phyloP scores from a whole-genome alignment of 352 stramenopile genomes.

The Peronospora belbahrii region DNA sequence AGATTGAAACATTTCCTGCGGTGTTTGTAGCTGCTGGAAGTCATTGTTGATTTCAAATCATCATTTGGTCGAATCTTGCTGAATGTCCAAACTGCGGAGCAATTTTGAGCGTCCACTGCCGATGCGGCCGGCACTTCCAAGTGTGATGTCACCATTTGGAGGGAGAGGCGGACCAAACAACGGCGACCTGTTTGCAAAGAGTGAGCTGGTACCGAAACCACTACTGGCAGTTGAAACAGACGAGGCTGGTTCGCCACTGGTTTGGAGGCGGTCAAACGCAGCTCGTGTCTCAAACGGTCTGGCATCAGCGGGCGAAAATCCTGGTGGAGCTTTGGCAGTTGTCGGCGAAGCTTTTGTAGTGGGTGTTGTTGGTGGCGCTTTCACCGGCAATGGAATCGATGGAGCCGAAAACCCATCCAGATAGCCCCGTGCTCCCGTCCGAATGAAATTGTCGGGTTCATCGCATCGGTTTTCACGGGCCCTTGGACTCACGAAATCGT shows the following conservation, averaged over 20 bases:
- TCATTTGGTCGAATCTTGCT: neutral
- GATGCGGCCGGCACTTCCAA: constrained; percentile 17
- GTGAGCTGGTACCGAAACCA: constrained; percentile 11
- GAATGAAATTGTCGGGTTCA: too few relatives aligned
- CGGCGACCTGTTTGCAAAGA: constrained; percentile 39
- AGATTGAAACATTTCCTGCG: too few relatives aligned
- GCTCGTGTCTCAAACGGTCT: constrained; percentile 38
- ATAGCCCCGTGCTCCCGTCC: neutral
- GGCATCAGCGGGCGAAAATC: constrained; percentile 53
- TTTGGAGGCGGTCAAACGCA: constrained; percentile 40
- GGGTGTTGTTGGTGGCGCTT: neutral
- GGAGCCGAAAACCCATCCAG: constrained; percentile 11
- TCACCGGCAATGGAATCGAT: neutral
- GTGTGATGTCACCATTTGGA: neutral
- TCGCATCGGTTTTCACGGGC: constrained; percentile 2
- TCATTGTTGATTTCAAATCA: constrained; percentile 1
- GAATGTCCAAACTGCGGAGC: neutral
- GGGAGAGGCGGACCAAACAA: constrained; percentile 32
- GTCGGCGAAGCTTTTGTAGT: constrained; percentile 23
- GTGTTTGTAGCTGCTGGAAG: neutral
- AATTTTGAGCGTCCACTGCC: constrained; percentile 21
- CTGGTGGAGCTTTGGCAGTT: constrained; percentile 21
- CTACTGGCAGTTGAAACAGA: neutral
- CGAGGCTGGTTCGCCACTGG: neutral
- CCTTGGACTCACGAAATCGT: neutral